phyloP scores from a whole-genome alignment of 2,329 filamentous ascomycete species.

The Colletotrichum navitas region DNA sequence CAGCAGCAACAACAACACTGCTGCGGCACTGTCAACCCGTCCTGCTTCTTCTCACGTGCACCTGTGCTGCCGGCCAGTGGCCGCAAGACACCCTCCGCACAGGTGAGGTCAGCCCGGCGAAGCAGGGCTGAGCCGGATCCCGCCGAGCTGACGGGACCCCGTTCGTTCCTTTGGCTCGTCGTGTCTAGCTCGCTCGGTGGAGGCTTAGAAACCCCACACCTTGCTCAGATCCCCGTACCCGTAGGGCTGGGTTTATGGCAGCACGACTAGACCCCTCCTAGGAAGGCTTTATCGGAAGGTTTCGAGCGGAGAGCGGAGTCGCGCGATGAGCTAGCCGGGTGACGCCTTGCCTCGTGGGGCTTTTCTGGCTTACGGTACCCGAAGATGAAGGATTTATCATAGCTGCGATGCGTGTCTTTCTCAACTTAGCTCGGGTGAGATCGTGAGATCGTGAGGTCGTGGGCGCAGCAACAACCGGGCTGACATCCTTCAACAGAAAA shows the following conservation, averaged over 20 bases:
- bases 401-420: background rate
- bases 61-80: background rate
- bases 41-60: background rate
- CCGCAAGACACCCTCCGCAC: background rate
- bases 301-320: background rate
- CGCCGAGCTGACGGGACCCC: slow-evolving; percentile 13
- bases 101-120: slow-evolving; percentile 4
- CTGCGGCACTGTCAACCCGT: too few relatives aligned
- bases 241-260: background rate
- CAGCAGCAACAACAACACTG: background rate
- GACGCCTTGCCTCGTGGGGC: background rate
- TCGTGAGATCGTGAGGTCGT: slow-evolving; percentile 9
- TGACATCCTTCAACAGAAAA: slow-evolving; percentile 11
- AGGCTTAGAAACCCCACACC: background rate
- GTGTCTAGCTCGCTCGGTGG: background rate
- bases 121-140: slow-evolving; percentile 23
- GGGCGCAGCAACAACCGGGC: slow-evolving; percentile 10
- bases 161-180: background rate
- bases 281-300: background rate
- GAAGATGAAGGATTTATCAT: background rate
- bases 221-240: too few relatives aligned
- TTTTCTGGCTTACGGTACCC: background rate
- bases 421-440: background rate
- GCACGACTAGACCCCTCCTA: too few relatives aligned
- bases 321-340: too few relatives aligned